These are phyloP conservation scores for Phytophthora ramorum DNA, from an alignment of 352 stramenopile genomes.

Conservation along the genomic window DNA sequence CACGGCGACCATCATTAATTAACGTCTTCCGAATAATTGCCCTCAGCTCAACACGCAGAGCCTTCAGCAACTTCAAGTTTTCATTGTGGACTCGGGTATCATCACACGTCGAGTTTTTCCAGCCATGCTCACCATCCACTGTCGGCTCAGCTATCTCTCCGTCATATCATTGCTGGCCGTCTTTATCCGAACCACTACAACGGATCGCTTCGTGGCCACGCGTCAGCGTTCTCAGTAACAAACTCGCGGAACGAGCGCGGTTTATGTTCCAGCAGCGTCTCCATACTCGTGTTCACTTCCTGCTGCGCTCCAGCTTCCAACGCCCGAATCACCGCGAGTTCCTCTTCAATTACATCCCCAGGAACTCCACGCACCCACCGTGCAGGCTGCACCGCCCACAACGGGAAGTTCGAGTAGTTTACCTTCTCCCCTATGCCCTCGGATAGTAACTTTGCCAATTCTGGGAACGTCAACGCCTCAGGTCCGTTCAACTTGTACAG, in stretches of 20 bases:
- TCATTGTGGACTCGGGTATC: no score
- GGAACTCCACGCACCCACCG: conserved; percentile 76
- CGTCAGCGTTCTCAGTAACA: conserved; percentile 47
- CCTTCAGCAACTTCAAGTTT: no score
- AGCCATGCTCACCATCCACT: not conserved
- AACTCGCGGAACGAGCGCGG: conserved; percentile 56
- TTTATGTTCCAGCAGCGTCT: conserved; percentile 45
- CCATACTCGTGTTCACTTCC: conserved; percentile 38
- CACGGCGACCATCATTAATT: no score
- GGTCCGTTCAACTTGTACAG: conserved; percentile 57
- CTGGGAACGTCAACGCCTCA: conserved; percentile 60
- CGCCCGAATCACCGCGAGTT: conserved; percentile 55
- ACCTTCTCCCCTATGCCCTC: conserved; percentile 50
- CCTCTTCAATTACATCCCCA: conserved; percentile 62
- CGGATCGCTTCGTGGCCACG: conserved; percentile 45
- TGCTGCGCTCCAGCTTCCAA: conserved; percentile 54
- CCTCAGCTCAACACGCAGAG: no score
- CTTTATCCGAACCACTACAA: not conserved
- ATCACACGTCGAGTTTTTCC: not conserved
- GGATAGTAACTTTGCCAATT: conserved; percentile 57
- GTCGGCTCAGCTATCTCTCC: not conserved
- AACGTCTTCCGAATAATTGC: no score
- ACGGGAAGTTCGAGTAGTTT: conserved; percentile 67
- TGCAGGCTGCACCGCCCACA: conserved; percentile 78
- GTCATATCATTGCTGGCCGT: not conserved